phyloP scores from a whole-genome alignment of 352 stramenopile genomes.

The Pythium chondricola region DNA sequence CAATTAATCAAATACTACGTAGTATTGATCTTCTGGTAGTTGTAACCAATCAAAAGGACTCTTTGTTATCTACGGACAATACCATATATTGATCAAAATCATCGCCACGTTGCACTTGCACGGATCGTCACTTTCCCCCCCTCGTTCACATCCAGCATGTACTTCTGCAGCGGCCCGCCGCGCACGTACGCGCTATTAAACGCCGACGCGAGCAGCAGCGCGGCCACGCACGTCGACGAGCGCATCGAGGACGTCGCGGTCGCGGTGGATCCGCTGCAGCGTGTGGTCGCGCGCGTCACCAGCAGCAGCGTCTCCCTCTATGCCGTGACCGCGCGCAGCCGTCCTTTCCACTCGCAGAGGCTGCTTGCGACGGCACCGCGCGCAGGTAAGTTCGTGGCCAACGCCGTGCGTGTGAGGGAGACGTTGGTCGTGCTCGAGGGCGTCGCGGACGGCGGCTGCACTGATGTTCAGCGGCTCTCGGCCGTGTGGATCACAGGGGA shows the following conservation, averaged over 20 bases:
- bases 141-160: slow-evolving; percentile 21
- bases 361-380: slow-evolving; percentile 33
- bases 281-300: slow-evolving; percentile 56
- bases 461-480: slow-evolving; percentile 32
- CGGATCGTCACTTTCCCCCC: background rate
- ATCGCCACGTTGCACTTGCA: slow-evolving; percentile 1
- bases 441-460: slow-evolving; percentile 16
- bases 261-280: slow-evolving; percentile 41
- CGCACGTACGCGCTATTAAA: slow-evolving; percentile 49
- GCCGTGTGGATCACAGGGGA: slow-evolving; percentile 46
- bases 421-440: background rate
- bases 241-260: slow-evolving; percentile 41
- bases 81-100: background rate
- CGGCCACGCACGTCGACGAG: slow-evolving; percentile 3
- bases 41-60: slow-evolving; percentile 2
- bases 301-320: slow-evolving; percentile 37
- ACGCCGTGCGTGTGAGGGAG: background rate
- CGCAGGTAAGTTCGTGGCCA: slow-evolving; percentile 17
- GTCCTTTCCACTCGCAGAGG: slow-evolving; percentile 28
- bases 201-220: background rate
- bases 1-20: too few species aligned
- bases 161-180: slow-evolving; percentile 66
- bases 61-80: background rate
- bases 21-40: too few species aligned
- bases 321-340: slow-evolving; percentile 22